Base-by-base conservation (phyloP, 768 basidiomycete genomes). In the Russula emetica region DNA sequence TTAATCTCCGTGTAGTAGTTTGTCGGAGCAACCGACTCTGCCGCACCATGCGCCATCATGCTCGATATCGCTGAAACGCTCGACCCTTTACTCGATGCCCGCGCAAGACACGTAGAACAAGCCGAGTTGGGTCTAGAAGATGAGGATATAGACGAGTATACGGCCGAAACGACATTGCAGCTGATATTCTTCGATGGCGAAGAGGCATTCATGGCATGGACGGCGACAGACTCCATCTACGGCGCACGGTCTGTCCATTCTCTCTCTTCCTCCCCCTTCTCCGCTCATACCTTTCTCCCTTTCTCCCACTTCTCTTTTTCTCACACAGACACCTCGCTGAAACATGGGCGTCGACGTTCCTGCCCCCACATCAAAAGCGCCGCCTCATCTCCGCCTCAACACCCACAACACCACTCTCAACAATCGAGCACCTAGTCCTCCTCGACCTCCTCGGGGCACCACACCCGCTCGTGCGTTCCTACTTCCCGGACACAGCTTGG, bases 161-260 rank as follows among this genome's bases (percentile, higher is more conserved):
- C n/a, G n/a, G 80, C 84, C 0, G 88, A 91, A 61, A 92, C 89
- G 22, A 96, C 95, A 4, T 75, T 99, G 10, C 94, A 97, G 72
- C 78, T 98, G 11, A 80, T 99, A 11, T 96, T 98, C 73, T 96
- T 99, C 62, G 97, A 99, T 70, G 97, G 97, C 3, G 97, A 99
- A 75, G 97, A 98, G 74, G 97, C 97, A 0, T 97, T 95, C 75
- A 79, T 84, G 55, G 79, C 83, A 28, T 99, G 96, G 96, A 93
- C 92, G 2, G 82, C 80, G n/a, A n/a, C 36, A 85, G 96, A 99
- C 75, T 95, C 92, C 49, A n/a, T n/a, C n/a, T 99, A 99, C 72
- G 96, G 96, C n/a, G 87, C 96, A 45, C 85, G 92, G 95, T 93
- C 50, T 8, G 24, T n/a, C 67, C 18, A 50, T 51, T 28, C 54